phyloP scores from a whole-genome alignment of 2,329 filamentous ascomycete genomes.

The Hypoxylon rubiginosum region DNA sequence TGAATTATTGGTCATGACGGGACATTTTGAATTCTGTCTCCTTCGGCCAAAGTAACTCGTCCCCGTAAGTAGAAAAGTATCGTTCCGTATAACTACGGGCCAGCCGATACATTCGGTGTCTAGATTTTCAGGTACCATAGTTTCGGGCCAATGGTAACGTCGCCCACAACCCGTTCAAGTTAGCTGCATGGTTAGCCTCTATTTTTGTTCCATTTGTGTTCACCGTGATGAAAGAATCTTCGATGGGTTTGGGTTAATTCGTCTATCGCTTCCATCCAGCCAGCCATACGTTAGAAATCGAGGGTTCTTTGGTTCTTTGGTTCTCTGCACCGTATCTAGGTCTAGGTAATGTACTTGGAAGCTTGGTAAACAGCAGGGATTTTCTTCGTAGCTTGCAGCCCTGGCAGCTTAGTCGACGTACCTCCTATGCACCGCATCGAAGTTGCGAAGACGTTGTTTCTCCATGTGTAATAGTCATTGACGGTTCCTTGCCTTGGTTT shows the following conservation, averaged over 20 bases:
- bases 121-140: conserved; percentile 51
- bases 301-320: conserved; percentile 2
- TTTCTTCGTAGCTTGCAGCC: conserved; percentile 19
- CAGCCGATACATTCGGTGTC: conserved; percentile 28
- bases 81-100: conserved; percentile 13
- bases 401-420: conserved; percentile 14
- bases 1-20: conserved; percentile 12
- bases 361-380: conserved; percentile 32
- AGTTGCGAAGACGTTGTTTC: conserved; percentile 19
- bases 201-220: conserved; percentile 41
- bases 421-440: background rate
- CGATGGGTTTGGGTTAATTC: conserved; percentile 30
- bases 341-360: conserved; percentile 26
- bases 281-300: conserved; percentile 5
- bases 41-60: conserved; percentile 31
- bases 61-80: conserved; percentile 36
- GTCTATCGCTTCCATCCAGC: conserved; percentile 20
- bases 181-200: conserved; percentile 44
- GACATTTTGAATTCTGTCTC: background rate
- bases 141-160: conserved; percentile 46
- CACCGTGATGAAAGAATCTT: conserved; percentile 45
- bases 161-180: conserved; percentile 47
- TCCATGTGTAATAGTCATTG: conserved; percentile 37
- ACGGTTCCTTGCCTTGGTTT: conserved; percentile 27
- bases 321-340: background rate